phyloP scores from a whole-genome alignment of 371 early-diverging fungal species.

The Mortierella sp. region DNA sequence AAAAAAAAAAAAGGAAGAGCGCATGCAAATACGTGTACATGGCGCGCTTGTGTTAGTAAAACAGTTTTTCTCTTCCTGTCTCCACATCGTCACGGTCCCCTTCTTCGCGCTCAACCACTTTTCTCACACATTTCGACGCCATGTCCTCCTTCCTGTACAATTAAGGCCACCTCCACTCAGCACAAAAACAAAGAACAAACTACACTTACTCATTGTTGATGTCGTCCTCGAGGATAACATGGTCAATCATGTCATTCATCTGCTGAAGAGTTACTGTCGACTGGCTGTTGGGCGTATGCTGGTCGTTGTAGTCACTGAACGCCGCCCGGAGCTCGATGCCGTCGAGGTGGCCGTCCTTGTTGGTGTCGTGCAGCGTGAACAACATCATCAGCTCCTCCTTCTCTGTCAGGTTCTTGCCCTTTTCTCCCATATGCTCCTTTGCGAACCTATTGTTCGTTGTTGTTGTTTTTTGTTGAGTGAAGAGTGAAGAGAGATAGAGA shows the following conservation, averaged over 20 bases:
- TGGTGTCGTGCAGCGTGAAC: slow-evolving; percentile 72
- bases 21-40: background rate
- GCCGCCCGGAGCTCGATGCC: slow-evolving; percentile 79
- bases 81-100: background rate
- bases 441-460: slow-evolving; percentile 37
- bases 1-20: background rate
- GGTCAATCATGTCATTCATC: slow-evolving; percentile 70
- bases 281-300: slow-evolving; percentile 29
- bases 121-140: background rate
- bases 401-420: slow-evolving; percentile 57
- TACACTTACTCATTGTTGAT: slow-evolving; percentile 65
- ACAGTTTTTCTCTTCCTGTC: background rate
- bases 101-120: background rate
- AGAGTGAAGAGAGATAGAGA: background rate
- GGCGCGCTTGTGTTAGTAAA: background rate
- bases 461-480: background rate
- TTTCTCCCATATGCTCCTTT: slow-evolving; percentile 57
- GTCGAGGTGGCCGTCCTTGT: slow-evolving; percentile 76
- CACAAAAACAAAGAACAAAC: background rate
- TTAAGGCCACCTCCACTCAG: background rate
- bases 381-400: slow-evolving; percentile 67
- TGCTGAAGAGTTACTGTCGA: slow-evolving; percentile 47
- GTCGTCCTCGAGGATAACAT: slow-evolving; percentile 76
- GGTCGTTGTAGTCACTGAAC: slow-evolving; percentile 62
- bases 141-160: background rate